A percentile compares a stretch with the other conserved stretches of the same genome.
Evolutionary conservation across 176 grass and related monocot species (phyloP).

Genomic region (Eleusine coracana): DNA sequence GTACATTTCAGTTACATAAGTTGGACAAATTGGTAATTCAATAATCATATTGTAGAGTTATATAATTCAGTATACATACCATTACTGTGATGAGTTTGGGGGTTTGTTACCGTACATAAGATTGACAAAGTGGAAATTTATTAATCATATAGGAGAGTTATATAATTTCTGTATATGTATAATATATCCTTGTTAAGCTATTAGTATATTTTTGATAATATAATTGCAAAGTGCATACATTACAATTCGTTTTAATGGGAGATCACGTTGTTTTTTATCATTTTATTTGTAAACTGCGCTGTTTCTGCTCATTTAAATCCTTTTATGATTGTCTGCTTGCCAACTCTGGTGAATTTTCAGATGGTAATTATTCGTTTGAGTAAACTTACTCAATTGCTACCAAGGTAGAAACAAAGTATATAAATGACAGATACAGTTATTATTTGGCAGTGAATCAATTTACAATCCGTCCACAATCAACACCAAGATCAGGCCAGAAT

Average conservation of each 20-base stretch:
- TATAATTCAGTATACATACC: neutral
- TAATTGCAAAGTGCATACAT: neutral
- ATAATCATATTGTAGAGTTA: neutral
- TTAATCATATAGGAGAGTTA: neutral
- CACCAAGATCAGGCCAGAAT: constrained; percentile 9
- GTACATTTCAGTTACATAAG: constrained; percentile 11
- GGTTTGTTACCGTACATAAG: constrained; percentile 38
- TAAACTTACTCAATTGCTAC: neutral
- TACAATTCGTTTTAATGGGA: neutral
- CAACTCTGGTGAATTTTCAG: neutral
- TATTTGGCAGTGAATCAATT: constrained; percentile 44
- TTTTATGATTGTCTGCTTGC: neutral
- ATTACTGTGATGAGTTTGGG: constrained; percentile 33
- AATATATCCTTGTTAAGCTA: neutral
- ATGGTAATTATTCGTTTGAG: neutral
- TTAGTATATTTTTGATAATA: neutral
- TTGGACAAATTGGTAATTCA: constrained; percentile 2
- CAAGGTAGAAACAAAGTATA: neutral
- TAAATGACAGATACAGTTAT: neutral
- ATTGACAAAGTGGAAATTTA: neutral
- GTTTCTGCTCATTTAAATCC: neutral
- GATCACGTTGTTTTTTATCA: neutral
- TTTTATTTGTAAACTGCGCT: neutral
- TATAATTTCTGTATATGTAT: neutral
- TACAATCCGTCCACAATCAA: constrained; percentile 34